A percentile compares a stretch with the other conserved stretches of the same genome.
These are phyloP conservation scores for Trametes sp. DNA, from an alignment of 1,284 basidiomycete species.

Conservation along the genomic window DNA sequence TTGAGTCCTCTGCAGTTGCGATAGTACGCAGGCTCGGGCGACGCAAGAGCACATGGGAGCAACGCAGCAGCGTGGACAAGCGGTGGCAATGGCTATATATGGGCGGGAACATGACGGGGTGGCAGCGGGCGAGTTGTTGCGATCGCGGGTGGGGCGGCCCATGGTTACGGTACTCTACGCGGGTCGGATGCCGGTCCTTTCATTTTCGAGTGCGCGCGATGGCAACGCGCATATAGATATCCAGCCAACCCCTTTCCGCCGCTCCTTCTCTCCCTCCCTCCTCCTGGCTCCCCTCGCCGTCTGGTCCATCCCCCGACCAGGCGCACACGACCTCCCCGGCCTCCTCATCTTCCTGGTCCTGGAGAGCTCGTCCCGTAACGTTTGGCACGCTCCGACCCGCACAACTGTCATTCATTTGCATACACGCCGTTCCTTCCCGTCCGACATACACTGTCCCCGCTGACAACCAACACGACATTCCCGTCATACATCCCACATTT, in stretches of 20 bases:
- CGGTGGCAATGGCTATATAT: constrained; percentile 10
- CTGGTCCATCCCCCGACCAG: background rate
- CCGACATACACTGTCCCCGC: constrained; percentile 1
- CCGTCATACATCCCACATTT: background rate
- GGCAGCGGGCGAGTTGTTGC: background rate
- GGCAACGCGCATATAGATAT: constrained; percentile 16
- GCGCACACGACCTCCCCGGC: constrained; percentile 9
- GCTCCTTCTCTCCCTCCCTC: background rate
- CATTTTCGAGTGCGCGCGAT: constrained; percentile 12
- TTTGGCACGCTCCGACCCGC: constrained; percentile 15
- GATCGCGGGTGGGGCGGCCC: constrained; percentile 11
- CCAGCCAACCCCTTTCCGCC: background rate
- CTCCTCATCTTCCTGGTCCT: background rate
- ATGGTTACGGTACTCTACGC: constrained; percentile 16
- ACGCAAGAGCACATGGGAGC: background rate
- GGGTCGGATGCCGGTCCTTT: constrained; percentile 10
- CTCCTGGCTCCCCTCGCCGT: background rate
- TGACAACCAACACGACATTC: constrained; percentile 1
- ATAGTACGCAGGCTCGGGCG: too few species aligned
- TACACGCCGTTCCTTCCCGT: constrained; percentile 21
- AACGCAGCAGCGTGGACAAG: background rate
- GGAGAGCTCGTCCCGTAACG: background rate
- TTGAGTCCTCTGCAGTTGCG: background rate
- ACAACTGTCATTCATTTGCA: constrained; percentile 24
- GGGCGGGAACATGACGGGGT: constrained; percentile 11